Base-by-base conservation (phyloP, 345 rosid genomes). In the Citrus medica region DNA sequence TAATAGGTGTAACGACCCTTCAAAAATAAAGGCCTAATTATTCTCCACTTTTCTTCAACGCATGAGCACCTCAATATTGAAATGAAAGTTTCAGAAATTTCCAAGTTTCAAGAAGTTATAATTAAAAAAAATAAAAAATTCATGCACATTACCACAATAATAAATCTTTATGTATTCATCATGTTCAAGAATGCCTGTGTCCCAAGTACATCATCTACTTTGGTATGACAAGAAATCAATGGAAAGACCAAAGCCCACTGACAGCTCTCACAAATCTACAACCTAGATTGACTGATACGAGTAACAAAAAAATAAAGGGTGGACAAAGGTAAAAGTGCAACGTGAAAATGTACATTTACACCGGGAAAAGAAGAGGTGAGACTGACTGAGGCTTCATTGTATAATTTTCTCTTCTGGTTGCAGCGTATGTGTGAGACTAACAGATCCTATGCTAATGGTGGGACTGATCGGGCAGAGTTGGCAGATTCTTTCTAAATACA, bases 401-500 rank as follows among this genome's bases (percentile, higher is more conserved):
- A 10, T 59, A 10, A 16, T 72, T 71, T 71, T 68, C 67, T 55
- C 10, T 59, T 63, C 59, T 33, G 6, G n/a, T 22, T 21, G 66
- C 58, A 30, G 65, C 2, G n/a, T 40, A 51, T 38, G 32, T 16
- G 68, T 51, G 71, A 53, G 61, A 68, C 56, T 40, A 78, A 67
- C n/a, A 74, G 73, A 59, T 46, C 37, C 74, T 79, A 79, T 16
- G 51, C 79, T 78, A 66, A 13, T 82, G 77, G 14, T 58, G 82
- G 77, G 82, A 69, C 83, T 84, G 85, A 74, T 90, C 85, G 0
- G 94, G 95, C 76, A 96, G 55, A 14, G 85, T 86, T 81, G 85
- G 97, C 7, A 79, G 91, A 38, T 69, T 85, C 79, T 83, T 88
- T 78, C 95, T 89, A 77, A 89, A 88, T 1, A 86, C 93, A 79